These are phyloP conservation scores for Friedmanniomyces simplex DNA, from an alignment of 495 filamentous ascomycete genomes.

Conservation along the genomic window DNA sequence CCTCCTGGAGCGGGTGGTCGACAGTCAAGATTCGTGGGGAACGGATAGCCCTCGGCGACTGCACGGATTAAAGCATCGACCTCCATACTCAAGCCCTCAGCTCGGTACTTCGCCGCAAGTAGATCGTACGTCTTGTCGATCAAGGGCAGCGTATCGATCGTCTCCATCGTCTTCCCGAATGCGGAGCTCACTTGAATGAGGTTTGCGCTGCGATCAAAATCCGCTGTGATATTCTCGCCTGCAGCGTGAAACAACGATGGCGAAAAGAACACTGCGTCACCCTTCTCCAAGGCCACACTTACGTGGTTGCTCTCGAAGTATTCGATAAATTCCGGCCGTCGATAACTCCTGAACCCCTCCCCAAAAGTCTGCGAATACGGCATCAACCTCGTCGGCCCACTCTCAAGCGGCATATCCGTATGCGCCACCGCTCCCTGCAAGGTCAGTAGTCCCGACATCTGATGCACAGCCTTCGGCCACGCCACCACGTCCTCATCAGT, in stretches of 20 bases:
- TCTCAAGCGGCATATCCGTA: slow-evolving; percentile 42
- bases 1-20: slow-evolving; percentile 39
- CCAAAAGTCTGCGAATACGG: slow-evolving; percentile 44
- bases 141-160: slow-evolving; percentile 37
- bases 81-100: slow-evolving; percentile 24
- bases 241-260: slow-evolving; percentile 49
- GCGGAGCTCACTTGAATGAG: slow-evolving; percentile 45
- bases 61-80: slow-evolving; percentile 37
- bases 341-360: slow-evolving; percentile 43
- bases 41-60: slow-evolving; percentile 46
- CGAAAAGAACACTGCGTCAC: slow-evolving; percentile 48
- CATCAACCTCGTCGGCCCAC: slow-evolving; percentile 44
- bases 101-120: slow-evolving; percentile 27
- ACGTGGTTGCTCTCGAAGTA: slow-evolving; percentile 42
- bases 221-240: slow-evolving; percentile 39
- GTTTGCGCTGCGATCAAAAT: slow-evolving; percentile 41
- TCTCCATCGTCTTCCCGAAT: slow-evolving; percentile 51
- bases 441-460: slow-evolving; percentile 40
- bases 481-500: slow-evolving; percentile 26
- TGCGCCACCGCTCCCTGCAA: slow-evolving; percentile 50
- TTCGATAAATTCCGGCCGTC: slow-evolving; percentile 35
- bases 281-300: slow-evolving; percentile 36
- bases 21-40: slow-evolving; percentile 46
- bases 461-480: slow-evolving; percentile 38
- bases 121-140: slow-evolving; percentile 36